Evolutionary conservation across 108 stramenopile species (phyloP), one percentile per base, ranked within the genome.

Genomic region (Fragilaria crotonensis): DNA sequence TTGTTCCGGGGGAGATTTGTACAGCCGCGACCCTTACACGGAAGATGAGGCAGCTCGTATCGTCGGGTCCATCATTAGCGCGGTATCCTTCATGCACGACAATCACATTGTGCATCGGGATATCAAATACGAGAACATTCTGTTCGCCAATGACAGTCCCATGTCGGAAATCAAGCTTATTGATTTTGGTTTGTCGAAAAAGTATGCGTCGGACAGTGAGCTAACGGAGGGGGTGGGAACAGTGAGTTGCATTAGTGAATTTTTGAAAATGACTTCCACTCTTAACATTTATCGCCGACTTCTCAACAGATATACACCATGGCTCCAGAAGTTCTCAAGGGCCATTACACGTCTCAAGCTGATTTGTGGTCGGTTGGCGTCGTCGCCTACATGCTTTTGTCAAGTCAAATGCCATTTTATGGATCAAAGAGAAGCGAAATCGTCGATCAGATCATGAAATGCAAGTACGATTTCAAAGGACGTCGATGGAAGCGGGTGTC

Each of bases 181-280:
- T 60, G 96, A 97, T 68, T 97, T 95, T 72, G 87, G 93, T n/a
- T 60, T 90, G 29, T 73, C 75, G 33, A 86, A 81, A 65, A 77
- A 75, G 49, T 60, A 68, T 59, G 45, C 33, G 19, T 25, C 60
- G 25, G 47, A 71, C 2, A 67, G 56, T 30, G 57, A 61, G 27
- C 45, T 90, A 59, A 60, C 61, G 23, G 81, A 90, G 22, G 77
- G 77, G 21, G 85, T 86, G 9, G 89, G 89, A 26, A 83, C 81
- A 2, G 60, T 56, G 1, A 26, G 49, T 50, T 41, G 36, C 36
- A 41, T 11, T 41, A 11, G 14, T 7, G 14, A 11, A 41, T 41
- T 41, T 7, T 41, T 41, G 14, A 41, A 41, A 41, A 7, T 21
- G 22, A 23, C 9, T 50, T 25, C 20, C 49, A n/a, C n/a, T n/a